A percentile compares a stretch with the other conserved stretches of the same genome.
These are phyloP conservation scores for Hanseniaspora sp. DNA, from an alignment of 1,139 yeast genomes.

Conservation along the genomic window DNA sequence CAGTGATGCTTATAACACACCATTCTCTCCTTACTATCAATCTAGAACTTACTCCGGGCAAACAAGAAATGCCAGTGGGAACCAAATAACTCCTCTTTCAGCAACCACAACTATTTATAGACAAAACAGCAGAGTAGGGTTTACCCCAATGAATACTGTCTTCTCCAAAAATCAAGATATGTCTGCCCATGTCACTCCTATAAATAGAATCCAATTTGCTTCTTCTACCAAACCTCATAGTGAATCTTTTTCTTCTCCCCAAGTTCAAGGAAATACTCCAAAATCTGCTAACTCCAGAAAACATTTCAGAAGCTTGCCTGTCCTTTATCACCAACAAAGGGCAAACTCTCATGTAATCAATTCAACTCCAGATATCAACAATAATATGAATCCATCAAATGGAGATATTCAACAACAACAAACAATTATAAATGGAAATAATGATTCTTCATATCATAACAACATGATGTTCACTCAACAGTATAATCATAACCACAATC, in stretches of 20 bases:
- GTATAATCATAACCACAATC: no score
- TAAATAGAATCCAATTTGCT: conserved; percentile 3
- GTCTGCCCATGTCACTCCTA: background rate
- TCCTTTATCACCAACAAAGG: conserved; percentile 3
- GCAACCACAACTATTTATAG: conserved; percentile 1
- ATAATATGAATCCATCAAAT: no score
- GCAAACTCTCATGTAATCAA: background rate
- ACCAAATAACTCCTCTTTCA: conserved; percentile 8
- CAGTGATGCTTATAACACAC: background rate
- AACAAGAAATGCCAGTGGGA: background rate
- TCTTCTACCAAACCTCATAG: background rate
- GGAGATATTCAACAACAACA: background rate
- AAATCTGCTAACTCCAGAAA: background rate
- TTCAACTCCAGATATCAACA: background rate
- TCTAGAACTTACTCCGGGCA: background rate
- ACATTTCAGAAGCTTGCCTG: background rate
- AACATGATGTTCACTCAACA: background rate
- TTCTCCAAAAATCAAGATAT: background rate
- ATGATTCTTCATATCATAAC: background rate
- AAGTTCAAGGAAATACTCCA: background rate
- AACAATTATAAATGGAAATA: background rate
- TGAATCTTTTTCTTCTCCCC: background rate
- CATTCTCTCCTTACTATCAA: background rate
- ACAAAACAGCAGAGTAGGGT: background rate
- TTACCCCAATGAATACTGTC: background rate